phyloP scores from a whole-genome alignment of 1,139 yeast genomes.

The Blastobotrys capitulatus region DNA sequence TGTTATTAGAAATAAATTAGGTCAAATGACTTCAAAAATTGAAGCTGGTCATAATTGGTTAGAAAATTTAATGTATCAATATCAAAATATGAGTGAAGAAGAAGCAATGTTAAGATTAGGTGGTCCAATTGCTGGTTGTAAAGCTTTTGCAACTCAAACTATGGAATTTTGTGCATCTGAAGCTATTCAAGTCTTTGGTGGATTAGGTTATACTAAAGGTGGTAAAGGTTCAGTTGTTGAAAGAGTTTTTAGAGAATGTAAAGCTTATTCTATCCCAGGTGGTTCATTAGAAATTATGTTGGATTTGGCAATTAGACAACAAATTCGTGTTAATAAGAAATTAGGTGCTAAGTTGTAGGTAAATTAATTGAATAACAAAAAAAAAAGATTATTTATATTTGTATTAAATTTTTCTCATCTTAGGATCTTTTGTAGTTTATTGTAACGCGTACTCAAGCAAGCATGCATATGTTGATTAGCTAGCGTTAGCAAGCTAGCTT shows the following conservation, averaged over 20 bases:
- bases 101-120: conserved; percentile 40
- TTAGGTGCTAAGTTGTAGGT: conserved; percentile 39
- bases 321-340: conserved; percentile 37
- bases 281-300: conserved; percentile 44
- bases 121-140: conserved; percentile 42
- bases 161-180: conserved; percentile 42
- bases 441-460: too few relatives aligned
- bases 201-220: conserved; percentile 41
- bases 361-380: too few relatives aligned
- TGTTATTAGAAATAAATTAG: conserved; percentile 40
- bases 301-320: conserved; percentile 38
- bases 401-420: too few relatives aligned
- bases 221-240: conserved; percentile 42
- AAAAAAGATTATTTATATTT: too few relatives aligned
- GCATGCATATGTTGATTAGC: too few relatives aligned
- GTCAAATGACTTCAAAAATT: conserved; percentile 38
- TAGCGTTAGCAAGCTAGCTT: too few relatives aligned
- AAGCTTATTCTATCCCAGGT: conserved; percentile 42
- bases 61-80: conserved; percentile 37
- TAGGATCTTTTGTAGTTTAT: too few relatives aligned
- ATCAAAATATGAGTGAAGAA: conserved; percentile 32
- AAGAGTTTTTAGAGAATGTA: conserved; percentile 40
- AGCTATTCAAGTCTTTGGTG: conserved; percentile 43
- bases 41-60: conserved; percentile 38
- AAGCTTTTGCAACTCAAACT: conserved; percentile 40